phyloP scores from a whole-genome alignment of 805 yeast genomes.

The Lachancea dasiensis region DNA sequence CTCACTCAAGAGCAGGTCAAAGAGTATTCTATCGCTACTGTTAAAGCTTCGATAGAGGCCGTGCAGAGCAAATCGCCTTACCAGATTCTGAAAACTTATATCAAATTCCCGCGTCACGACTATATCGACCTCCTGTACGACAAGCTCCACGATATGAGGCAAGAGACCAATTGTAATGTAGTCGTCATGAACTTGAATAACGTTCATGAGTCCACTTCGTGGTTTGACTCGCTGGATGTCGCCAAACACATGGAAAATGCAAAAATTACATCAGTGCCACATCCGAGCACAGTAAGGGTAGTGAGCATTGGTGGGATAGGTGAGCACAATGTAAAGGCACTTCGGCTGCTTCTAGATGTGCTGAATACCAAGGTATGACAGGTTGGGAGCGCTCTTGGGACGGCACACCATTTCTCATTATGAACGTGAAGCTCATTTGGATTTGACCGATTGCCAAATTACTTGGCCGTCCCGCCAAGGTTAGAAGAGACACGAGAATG shows the following conservation, averaged over 20 bases:
- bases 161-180: conserved; percentile 31
- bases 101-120: conserved; percentile 29
- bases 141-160: conserved; percentile 27
- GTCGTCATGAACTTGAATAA: conserved; percentile 30
- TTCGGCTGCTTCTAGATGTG: conserved; percentile 17
- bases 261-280: conserved; percentile 20
- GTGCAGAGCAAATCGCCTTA: conserved; percentile 26
- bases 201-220: conserved; percentile 29
- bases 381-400: neutral
- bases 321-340: conserved; percentile 28
- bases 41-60: conserved; percentile 24
- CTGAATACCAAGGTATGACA: neutral
- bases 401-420: no score
- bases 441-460: no score
- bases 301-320: conserved; percentile 32
- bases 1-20: conserved; percentile 29
- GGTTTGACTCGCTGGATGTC: conserved; percentile 27
- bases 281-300: conserved; percentile 29
- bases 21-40: conserved; percentile 27
- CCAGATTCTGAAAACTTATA: conserved; percentile 30
- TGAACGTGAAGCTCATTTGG: no score
- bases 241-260: conserved; percentile 17
- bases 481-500: neutral
- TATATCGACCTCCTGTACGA: conserved; percentile 26
- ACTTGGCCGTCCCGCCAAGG: no score